These are phyloP conservation scores for Pseudonitzschia multiseries DNA, from an alignment of 108 stramenopile species.

Conservation along the genomic window DNA sequence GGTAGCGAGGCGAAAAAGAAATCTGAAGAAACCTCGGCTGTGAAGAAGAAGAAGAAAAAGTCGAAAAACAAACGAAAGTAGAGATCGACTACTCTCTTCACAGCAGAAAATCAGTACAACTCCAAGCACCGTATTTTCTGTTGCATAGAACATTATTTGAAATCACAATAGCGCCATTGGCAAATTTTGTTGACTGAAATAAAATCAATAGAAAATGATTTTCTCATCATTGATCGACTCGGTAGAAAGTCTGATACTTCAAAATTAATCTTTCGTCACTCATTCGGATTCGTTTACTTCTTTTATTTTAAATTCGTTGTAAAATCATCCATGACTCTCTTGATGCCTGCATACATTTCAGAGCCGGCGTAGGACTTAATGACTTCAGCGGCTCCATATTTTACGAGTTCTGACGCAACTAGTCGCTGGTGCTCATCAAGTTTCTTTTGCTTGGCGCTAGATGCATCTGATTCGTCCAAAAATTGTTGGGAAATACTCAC, in stretches of 20 bases:
- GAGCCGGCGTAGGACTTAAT: constrained; percentile 57
- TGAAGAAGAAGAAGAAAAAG: constrained; percentile 5
- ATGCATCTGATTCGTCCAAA: constrained; percentile 51
- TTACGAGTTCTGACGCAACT: constrained; percentile 70
- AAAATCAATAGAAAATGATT: too few relatives aligned
- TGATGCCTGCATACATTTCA: constrained; percentile 49
- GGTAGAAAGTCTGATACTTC: too few relatives aligned
- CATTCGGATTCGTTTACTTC: not conserved
- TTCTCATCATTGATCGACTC: too few relatives aligned
- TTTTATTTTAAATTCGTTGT: constrained; percentile 29
- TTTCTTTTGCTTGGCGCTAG: constrained; percentile 47
- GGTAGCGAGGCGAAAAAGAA: not conserved
- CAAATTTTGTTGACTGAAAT: too few relatives aligned
- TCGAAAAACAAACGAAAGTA: not conserved
- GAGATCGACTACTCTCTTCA: too few relatives aligned
- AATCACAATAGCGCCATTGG: too few relatives aligned
- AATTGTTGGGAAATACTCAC: constrained; percentile 66
- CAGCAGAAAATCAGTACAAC: too few relatives aligned
- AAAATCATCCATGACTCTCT: constrained; percentile 48
- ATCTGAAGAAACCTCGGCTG: not conserved
- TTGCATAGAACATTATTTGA: too few relatives aligned
- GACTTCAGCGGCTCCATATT: constrained; percentile 60
- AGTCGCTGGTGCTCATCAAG: constrained; percentile 61
- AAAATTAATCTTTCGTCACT: too few relatives aligned
- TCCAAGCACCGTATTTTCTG: too few relatives aligned